A percentile compares a stretch with the other conserved stretches of the same genome.
These are phyloP conservation scores for Parietaria judaica DNA, from an alignment of 306 rosid genomes.

Conservation along the genomic window DNA sequence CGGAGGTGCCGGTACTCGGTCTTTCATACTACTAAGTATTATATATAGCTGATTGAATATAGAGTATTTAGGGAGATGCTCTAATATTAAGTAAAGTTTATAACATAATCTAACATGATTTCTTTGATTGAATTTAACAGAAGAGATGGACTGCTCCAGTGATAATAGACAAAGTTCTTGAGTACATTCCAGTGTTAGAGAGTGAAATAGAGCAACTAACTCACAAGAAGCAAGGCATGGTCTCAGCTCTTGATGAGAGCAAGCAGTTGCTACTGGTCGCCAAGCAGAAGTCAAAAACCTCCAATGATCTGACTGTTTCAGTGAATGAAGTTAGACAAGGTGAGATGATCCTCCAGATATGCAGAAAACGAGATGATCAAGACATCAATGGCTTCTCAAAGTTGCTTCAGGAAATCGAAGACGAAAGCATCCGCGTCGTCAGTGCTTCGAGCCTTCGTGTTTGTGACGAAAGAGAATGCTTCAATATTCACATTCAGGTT, in stretches of 20 bases:
- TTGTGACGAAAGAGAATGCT: conserved; percentile 12
- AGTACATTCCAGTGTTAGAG: conserved; percentile 21
- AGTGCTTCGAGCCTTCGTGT: conserved; percentile 4
- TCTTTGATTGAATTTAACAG: conserved; percentile 9
- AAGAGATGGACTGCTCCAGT: conserved; percentile 30
- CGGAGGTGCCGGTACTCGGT: too few relatives aligned
- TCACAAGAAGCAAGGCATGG: conserved; percentile 10
- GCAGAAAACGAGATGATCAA: background rate
- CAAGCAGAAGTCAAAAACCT: background rate
- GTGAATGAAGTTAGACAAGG: conserved; percentile 8
- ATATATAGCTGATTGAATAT: too few relatives aligned
- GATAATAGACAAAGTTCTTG: conserved; percentile 22
- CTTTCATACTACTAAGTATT: too few relatives aligned
- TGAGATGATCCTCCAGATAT: conserved; percentile 7
- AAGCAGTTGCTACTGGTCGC: background rate
- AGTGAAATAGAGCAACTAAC: conserved; percentile 17
- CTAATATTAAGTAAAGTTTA: too few relatives aligned
- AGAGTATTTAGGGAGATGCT: too few relatives aligned
- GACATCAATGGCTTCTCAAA: background rate
- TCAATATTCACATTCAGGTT: conserved; percentile 8
- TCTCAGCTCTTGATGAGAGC: background rate
- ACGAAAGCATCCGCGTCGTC: background rate
- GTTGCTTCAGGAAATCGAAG: background rate
- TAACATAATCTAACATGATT: too few relatives aligned
- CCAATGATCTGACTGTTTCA: background rate